Base-by-base conservation (phyloP, 2,329 filamentous ascomycete genomes). In the Cladosporium sp. region DNA sequence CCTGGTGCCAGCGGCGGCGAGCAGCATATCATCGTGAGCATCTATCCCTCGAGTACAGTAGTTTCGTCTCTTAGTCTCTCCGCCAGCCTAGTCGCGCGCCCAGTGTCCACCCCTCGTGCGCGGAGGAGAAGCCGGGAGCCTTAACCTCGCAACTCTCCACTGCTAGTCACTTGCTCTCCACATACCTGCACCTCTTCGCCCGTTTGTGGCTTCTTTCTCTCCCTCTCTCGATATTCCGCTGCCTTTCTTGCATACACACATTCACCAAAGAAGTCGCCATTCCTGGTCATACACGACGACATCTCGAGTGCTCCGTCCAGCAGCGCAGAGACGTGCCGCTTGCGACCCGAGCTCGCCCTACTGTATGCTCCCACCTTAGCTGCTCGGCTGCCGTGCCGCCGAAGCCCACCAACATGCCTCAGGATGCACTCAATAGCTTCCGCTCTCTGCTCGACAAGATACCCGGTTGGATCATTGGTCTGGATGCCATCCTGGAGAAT, bases 401-500 rank as follows among this genome's bases (percentile, higher is more conserved):
- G 21, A 26, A 63, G 26, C 25, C 28, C 25, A 28, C 43, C 23
- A 67, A 36, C 53, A 76, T 76, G 75, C 71, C 74, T 58, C 70
- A 74, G 57, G 73, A 76, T 32, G 70, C 73, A 30, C 66, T 75
- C 56, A 70, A 49, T 32, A 72, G 71, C 60, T 73, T 76, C 61
- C 67, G 67, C 56, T 66, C 70, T 49, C 65, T 76, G 28, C 65
- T 75, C 56, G 69, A 75, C 28, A 72, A 66, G 51, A 70, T 75
- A 16, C 74, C 74, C 26, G 63, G 46, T 48, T 76, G 75, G 75
- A 72, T 76, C 57, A 68, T 71, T 13, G 72, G 75, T 26, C 65
- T 76, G 61, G 72, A 76, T 59, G 65, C 54, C 28, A 73, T 75
- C 43, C 49, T 73, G 64, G 64, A 72, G 63, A 65, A 63, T 14